Percentiles rank a stretch among this genome's conserved stretches.
phyloP scores from a whole-genome alignment of 306 rosid species.

The Medicago ruthenica region DNA sequence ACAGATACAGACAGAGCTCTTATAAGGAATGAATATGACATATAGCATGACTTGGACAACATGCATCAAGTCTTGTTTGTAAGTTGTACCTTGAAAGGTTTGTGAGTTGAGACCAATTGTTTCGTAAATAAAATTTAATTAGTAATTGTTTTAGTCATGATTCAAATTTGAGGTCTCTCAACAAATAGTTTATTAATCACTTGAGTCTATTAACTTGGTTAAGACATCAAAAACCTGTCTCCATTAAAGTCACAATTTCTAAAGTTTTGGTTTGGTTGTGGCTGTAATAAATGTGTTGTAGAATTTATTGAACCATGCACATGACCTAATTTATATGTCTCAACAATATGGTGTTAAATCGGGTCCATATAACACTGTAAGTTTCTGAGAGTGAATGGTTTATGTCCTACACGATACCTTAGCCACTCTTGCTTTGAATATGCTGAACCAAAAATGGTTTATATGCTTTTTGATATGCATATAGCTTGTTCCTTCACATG shows the following conservation, averaged over 20 bases:
- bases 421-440: constrained; percentile 25
- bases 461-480: constrained; percentile 18
- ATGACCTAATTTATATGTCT: constrained; percentile 39
- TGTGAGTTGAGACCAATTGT: constrained; percentile 1
- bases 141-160: too few relatives aligned
- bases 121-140: too few relatives aligned
- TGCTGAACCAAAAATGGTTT: constrained; percentile 36
- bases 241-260: neutral
- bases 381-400: too few relatives aligned
- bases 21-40: neutral
- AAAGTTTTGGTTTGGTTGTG: constrained; percentile 9
- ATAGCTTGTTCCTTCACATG: constrained; percentile 38
- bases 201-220: too few relatives aligned
- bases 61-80: neutral
- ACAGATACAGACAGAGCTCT: constrained; percentile 8
- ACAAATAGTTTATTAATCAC: too few relatives aligned
- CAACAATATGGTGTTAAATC: constrained; percentile 34
- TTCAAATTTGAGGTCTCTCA: too few relatives aligned
- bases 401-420: too few relatives aligned
- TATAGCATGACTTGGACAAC: neutral
- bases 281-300: neutral
- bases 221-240: neutral
- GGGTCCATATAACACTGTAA: neutral
- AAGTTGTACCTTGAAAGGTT: constrained; percentile 27
- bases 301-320: constrained; percentile 38